These are phyloP conservation scores for Xylaria sp. DNA, from an alignment of 2,329 filamentous ascomycete genomes.

Conservation along the genomic window DNA sequence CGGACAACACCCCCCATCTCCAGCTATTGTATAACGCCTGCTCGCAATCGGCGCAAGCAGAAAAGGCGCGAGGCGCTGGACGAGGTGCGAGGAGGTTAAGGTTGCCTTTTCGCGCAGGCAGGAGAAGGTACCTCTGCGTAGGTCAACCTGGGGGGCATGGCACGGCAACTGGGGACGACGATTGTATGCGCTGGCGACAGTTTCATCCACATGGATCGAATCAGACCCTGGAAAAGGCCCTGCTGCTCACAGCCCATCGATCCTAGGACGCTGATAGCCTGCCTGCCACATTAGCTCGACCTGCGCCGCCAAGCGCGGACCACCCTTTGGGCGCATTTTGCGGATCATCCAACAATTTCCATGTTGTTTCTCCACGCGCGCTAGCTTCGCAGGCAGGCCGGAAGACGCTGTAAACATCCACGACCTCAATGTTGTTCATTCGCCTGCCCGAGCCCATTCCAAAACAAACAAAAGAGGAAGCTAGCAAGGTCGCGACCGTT, in stretches of 20 bases:
- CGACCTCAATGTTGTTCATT: conserved; percentile 17
- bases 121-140: too few species aligned
- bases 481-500: conserved; percentile 21
- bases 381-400: conserved; percentile 19
- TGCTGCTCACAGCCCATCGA: conserved; percentile 30
- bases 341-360: conserved; percentile 34
- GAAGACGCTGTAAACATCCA: conserved; percentile 25
- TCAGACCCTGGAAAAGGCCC: conserved; percentile 32
- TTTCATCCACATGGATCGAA: conserved; percentile 38
- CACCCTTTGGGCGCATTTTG: conserved; percentile 32
- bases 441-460: conserved; percentile 25
- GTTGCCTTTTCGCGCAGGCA: conserved; percentile 19
- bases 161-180: conserved; percentile 25
- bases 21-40: conserved; percentile 6
- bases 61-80: conserved; percentile 2
- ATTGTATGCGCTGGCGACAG: conserved; percentile 38
- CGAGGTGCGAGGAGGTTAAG: conserved; percentile 17
- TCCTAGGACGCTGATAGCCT: conserved; percentile 25
- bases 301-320: conserved; percentile 33
- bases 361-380: conserved; percentile 32
- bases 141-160: too few species aligned
- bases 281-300: conserved; percentile 15
- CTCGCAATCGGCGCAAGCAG: conserved; percentile 20
- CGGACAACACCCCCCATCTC: conserved; percentile 19
- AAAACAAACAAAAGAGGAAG: conserved; percentile 29